Conservation (phyloP, 2,329 filamentous ascomycete genomes). For the Cordyceps cateniannulata region DNA sequence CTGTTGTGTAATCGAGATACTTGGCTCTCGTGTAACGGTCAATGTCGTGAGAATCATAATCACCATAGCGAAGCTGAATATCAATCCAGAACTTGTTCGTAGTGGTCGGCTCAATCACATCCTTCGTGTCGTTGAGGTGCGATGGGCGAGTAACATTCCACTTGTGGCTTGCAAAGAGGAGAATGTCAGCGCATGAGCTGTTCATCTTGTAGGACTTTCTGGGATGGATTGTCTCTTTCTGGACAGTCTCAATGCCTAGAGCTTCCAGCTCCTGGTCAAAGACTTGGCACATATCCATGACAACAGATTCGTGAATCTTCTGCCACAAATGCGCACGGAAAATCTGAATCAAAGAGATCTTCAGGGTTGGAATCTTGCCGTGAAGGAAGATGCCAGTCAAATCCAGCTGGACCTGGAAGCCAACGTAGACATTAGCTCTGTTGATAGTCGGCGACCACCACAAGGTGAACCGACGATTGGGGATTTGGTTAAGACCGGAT, state of each 20-base stretch:
- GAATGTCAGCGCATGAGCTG: conserved; percentile 94
- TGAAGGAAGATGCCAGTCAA: conserved; percentile 98
- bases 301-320: conserved; percentile 97
- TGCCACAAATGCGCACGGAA: conserved; percentile 99
- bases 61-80: conserved; percentile 91
- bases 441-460: conserved; percentile 98
- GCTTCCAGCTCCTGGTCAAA: conserved; percentile 97
- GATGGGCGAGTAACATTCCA: conserved; percentile 97
- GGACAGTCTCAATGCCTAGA: conserved; percentile 91
- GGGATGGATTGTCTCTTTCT: conserved; percentile 98
- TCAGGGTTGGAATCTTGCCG: conserved; percentile 95
- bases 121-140: conserved; percentile 91
- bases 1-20: conserved; percentile 97
- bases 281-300: conserved; percentile 98
- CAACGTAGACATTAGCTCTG: conserved; percentile 93
- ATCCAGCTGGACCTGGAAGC: conserved; percentile 98
- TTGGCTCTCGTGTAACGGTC: conserved; percentile 96
- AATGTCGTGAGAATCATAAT: conserved; percentile 98
- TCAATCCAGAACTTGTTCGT: conserved; percentile 99
- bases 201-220: conserved; percentile 99
- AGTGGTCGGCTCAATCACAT: conserved; percentile 84
- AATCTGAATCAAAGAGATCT: conserved; percentile 97
- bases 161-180: conserved; percentile 95
- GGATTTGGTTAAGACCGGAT: conserved; percentile 96
- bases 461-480: conserved; percentile 93